Evolutionary conservation across 1,284 basidiomycete species (phyloP).

Genomic region (Ustilago cynodontis): DNA sequence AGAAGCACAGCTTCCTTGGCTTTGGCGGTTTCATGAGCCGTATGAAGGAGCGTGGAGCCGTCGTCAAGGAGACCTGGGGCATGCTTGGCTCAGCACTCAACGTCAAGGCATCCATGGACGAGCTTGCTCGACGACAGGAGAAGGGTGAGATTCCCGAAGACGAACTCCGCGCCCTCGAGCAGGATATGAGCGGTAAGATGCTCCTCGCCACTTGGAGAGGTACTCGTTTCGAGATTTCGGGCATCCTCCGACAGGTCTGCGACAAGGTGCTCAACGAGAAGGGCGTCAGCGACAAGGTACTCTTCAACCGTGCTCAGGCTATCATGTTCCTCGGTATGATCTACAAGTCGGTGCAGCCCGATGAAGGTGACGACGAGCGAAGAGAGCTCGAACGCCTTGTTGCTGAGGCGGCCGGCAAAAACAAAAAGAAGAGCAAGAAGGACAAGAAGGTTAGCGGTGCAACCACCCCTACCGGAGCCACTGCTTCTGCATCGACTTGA

Average conservation of each 20-base stretch:
- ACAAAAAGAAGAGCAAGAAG: constrained; percentile 69
- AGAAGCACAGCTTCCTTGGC: constrained; percentile 81
- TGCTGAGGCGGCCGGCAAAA: constrained; percentile 71
- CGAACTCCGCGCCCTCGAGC: constrained; percentile 80
- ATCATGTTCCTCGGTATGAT: constrained; percentile 66
- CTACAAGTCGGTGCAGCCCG: constrained; percentile 67
- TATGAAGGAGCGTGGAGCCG: constrained; percentile 88
- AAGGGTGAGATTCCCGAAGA: constrained; percentile 87
- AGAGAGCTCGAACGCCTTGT: constrained; percentile 71
- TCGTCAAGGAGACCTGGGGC: constrained; percentile 74
- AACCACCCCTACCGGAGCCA: constrained; percentile 20
- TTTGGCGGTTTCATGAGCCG: constrained; percentile 89
- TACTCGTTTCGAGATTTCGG: constrained; percentile 64
- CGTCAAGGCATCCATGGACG: constrained; percentile 76
- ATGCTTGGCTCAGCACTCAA: constrained; percentile 74
- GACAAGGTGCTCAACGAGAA: constrained; percentile 69
- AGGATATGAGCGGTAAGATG: constrained; percentile 90
- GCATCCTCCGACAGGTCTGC: constrained; percentile 64
- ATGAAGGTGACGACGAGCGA: constrained; percentile 67
- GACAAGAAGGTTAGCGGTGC: constrained; percentile 34
- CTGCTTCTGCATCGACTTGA: constrained; percentile 19
- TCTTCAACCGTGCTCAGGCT: constrained; percentile 66
- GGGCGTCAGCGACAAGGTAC: constrained; percentile 64
- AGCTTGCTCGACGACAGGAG: constrained; percentile 90
- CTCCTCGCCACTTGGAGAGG: constrained; percentile 63